Evolutionary conservation across 805 yeast genomes (phyloP).

Genomic region (Candida corydali): DNA sequence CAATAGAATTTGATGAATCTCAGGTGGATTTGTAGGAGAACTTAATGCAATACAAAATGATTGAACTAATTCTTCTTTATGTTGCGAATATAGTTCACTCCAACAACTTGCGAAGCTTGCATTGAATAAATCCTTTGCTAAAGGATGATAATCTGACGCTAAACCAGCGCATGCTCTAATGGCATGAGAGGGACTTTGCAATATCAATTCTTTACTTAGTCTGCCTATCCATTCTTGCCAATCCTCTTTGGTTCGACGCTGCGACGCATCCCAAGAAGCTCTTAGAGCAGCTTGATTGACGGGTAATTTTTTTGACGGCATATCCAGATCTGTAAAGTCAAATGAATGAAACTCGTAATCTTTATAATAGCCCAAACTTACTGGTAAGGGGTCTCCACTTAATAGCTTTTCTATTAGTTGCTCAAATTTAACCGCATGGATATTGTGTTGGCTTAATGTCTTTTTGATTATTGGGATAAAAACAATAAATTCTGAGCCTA

Average conservation of each 20-base stretch:
- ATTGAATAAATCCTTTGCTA: constrained; percentile 88
- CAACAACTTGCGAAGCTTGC: constrained; percentile 95
- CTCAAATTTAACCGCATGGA: constrained; percentile 74
- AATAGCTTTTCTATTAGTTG: constrained; percentile 73
- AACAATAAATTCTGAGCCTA: constrained; percentile 79
- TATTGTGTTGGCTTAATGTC: constrained; percentile 54
- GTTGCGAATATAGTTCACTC: constrained; percentile 84
- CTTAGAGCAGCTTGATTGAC: constrained; percentile 61
- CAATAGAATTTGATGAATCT: constrained; percentile 82
- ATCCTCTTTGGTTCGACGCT: constrained; percentile 85
- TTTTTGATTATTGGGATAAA: constrained; percentile 81
- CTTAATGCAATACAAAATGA: constrained; percentile 83
- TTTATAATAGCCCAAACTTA: constrained; percentile 64
- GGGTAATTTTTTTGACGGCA: constrained; percentile 71
- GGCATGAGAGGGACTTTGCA: constrained; percentile 93
- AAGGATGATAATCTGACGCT: constrained; percentile 81
- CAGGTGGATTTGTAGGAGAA: constrained; percentile 92
- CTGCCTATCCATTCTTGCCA: constrained; percentile 98
- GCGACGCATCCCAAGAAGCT: constrained; percentile 88
- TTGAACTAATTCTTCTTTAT: constrained; percentile 85
- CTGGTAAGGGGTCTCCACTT: constrained; percentile 83
- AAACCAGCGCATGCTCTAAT: constrained; percentile 87
- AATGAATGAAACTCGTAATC: constrained; percentile 44
- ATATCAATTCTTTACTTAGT: constrained; percentile 76
- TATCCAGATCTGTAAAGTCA: constrained; percentile 60